Evolutionary conservation across 2,329 filamentous ascomycete species (phyloP), one percentile per base, ranked within the genome.

Genomic region (Microsporum audouinii): DNA sequence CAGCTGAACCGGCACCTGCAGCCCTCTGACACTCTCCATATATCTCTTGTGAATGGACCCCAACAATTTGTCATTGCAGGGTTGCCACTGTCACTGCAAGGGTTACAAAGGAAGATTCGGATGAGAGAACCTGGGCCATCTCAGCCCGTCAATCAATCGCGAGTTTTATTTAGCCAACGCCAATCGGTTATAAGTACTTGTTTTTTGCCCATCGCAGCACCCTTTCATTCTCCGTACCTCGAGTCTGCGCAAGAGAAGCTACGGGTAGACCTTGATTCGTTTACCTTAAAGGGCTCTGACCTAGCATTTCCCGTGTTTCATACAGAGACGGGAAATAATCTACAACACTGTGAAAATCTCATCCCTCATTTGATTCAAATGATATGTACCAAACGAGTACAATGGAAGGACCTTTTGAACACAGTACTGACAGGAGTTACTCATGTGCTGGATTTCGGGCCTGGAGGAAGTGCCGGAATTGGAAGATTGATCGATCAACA

Each of bases 221-320:
- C 94, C 3, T 99, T 99, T 82, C 94, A 99, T 81, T 99, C 94
- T 82, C 87, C 90, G 63, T 96, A 97, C 72, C 84, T 99, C n/a
- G 80, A 82, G 27, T 86, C 91, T 66, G 92, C 94, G 1, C 90
- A 88, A 29, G 82, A 86, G 63, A 81, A 91, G 68, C 90, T 99
- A 64, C 84, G 91, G 61, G 86, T 92, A 68, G 95, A 99, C 71
- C 80, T 99, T 64, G 89, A 3, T 39, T 39, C 38, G 38, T 14
- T 12, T 39, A 12, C 38, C 10, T 39, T 39, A 14, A 39, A 39
- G 89, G 74, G 83, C 91, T 66, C 79, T 97, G 65, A 78, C 39
- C 81, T 99, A 17, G 88, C 82, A 36, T 91, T 96, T 61, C 84
- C 94, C 1, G 89, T 99, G 56, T 97, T 85, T 71, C 86, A 96